These are phyloP conservation scores for Ganoderma leucocontextum DNA, from an alignment of 1,284 basidiomycete genomes.

Conservation along the genomic window DNA sequence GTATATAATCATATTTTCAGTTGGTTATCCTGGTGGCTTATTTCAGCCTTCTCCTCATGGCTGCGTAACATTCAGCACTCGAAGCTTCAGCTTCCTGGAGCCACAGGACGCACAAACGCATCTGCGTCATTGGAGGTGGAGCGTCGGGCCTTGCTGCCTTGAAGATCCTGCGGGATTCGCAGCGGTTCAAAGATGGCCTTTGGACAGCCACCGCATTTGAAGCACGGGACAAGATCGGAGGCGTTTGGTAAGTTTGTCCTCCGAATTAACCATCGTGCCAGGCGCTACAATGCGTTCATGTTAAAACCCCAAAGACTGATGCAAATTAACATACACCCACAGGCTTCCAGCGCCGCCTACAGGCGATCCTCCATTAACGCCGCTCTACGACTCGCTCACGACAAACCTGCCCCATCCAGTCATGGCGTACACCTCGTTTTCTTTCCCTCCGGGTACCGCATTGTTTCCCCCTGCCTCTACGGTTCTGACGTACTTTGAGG, in stretches of 20 bases:
- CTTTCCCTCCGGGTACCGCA: slow-evolving; percentile 72
- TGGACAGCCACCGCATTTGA: slow-evolving; percentile 71
- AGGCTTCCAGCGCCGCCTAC: slow-evolving; percentile 64
- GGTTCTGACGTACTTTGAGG: slow-evolving; percentile 67
- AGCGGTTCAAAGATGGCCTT: slow-evolving; percentile 57
- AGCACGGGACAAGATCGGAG: slow-evolving; percentile 68
- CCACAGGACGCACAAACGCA: slow-evolving; percentile 39
- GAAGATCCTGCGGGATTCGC: slow-evolving; percentile 64
- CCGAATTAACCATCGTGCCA: not conserved
- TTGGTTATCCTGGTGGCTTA: not conserved
- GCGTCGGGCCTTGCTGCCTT: slow-evolving; percentile 72
- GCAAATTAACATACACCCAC: not conserved
- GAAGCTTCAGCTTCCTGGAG: slow-evolving; percentile 26
- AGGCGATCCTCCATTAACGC: slow-evolving; percentile 65
- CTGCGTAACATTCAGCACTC: slow-evolving; percentile 18
- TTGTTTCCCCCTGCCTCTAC: slow-evolving; percentile 68
- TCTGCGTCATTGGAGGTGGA: slow-evolving; percentile 75
- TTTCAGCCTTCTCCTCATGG: not conserved
- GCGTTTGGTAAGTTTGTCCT: slow-evolving; percentile 64
- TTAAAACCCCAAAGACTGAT: not conserved
- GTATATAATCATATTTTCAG: slow-evolving; percentile 13
- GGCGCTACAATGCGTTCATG: too few species aligned
- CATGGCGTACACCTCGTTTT: slow-evolving; percentile 69
- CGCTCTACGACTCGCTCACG: slow-evolving; percentile 77
- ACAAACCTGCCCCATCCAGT: slow-evolving; percentile 79